Conservation (phyloP, 2,329 filamentous ascomycete genomes). For the Byssothecium circinans region DNA sequence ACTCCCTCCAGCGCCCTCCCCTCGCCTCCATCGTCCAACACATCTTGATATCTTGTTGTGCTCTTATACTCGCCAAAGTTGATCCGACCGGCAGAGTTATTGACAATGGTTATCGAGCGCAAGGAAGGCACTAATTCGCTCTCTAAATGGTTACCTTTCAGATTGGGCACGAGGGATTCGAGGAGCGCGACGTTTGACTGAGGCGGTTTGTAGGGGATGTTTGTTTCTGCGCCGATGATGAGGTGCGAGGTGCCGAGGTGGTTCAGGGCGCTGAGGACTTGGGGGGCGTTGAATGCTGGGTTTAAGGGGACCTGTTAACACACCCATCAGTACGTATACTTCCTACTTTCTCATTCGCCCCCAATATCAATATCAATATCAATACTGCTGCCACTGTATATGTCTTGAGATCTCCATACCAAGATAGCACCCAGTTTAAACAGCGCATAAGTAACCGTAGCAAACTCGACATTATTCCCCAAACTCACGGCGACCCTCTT, state of each 20-base stretch:
- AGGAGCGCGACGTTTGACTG: slow-evolving; percentile 62
- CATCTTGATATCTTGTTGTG: slow-evolving; percentile 47
- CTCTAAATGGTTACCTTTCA: slow-evolving; percentile 48
- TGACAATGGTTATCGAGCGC: slow-evolving; percentile 70
- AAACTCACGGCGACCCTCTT: slow-evolving; percentile 84
- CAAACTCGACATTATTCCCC: slow-evolving; percentile 83
- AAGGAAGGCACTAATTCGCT: slow-evolving; percentile 69
- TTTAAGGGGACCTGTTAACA: slow-evolving; percentile 80
- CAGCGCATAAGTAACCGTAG: slow-evolving; percentile 77
- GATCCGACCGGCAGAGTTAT: slow-evolving; percentile 68
- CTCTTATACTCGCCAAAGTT: slow-evolving; percentile 42
- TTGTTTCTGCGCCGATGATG: slow-evolving; percentile 84
- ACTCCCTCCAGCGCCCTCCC: slow-evolving; percentile 49
- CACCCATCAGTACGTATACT: neutral
- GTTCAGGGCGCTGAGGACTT: slow-evolving; percentile 75
- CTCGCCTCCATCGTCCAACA: slow-evolving; percentile 50
- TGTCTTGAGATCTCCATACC: slow-evolving; percentile 47
- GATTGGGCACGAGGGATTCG: slow-evolving; percentile 55
- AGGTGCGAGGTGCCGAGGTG: slow-evolving; percentile 75
- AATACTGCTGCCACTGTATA: too few species aligned
- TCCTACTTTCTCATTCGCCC: too few species aligned
- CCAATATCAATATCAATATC: too few species aligned
- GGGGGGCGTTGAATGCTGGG: slow-evolving; percentile 78
- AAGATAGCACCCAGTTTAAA: slow-evolving; percentile 94
- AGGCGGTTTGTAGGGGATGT: slow-evolving; percentile 68